Conservation (phyloP, 495 filamentous ascomycete species). For the Jackrogersella minutella region DNA sequence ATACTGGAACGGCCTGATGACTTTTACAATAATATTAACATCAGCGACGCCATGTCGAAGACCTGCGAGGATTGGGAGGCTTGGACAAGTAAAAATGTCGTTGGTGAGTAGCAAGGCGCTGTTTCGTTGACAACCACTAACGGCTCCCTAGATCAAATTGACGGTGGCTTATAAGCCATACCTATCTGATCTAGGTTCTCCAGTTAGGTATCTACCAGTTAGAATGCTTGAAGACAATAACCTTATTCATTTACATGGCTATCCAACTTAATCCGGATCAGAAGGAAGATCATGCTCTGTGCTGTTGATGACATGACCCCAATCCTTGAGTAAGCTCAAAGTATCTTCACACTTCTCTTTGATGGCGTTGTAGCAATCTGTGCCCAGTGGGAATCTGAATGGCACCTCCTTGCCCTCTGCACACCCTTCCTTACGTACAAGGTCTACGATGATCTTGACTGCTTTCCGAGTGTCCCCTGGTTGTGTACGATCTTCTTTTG, state of each 20-base stretch:
- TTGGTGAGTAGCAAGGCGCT: conserved; percentile 3
- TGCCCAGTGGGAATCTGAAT: conserved; percentile 55
- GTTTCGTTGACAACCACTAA: no score
- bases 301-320: conserved; percentile 47
- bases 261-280: neutral
- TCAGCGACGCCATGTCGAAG: conserved; percentile 45
- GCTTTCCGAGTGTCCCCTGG: conserved; percentile 61
- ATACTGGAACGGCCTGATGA: conserved; percentile 56
- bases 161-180: conserved; percentile 55
- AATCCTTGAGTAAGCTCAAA: conserved; percentile 49
- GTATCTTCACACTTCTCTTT: conserved; percentile 47
- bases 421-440: conserved; percentile 51
- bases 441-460: conserved; percentile 56
- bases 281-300: conserved; percentile 48
- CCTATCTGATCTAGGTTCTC: neutral
- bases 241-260: no score
- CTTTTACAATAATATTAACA: conserved; percentile 30
- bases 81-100: conserved; percentile 55
- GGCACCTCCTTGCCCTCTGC: conserved; percentile 52
- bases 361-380: conserved; percentile 51
- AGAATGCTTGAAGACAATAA: no score
- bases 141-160: conserved; percentile 55
- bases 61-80: conserved; percentile 59
- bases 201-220: neutral
- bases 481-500: conserved; percentile 41